Evolutionary conservation across 1,284 basidiomycete species (phyloP).

Genomic region (Austropuccinia psidii): DNA sequence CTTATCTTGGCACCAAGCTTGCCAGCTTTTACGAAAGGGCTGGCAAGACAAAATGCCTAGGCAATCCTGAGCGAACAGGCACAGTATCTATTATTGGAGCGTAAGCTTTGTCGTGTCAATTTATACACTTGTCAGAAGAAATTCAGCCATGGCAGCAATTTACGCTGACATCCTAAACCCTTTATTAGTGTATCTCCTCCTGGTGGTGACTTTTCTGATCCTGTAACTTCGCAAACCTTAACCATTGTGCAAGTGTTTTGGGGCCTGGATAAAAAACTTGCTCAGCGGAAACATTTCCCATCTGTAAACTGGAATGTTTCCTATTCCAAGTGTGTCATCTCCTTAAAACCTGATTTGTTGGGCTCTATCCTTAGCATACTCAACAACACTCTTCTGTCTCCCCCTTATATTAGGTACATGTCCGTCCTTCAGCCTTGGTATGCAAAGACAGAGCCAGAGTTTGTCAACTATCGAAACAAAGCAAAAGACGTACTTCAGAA

Average conservation of each 20-base stretch:
- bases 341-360: neutral
- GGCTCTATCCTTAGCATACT: neutral
- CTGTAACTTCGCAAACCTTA: constrained; percentile 92
- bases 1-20: constrained; percentile 90
- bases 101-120: constrained; percentile 55
- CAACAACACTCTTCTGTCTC: neutral
- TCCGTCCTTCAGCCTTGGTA: constrained; percentile 92
- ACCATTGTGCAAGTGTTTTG: constrained; percentile 99
- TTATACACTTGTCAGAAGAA: neutral
- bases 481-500: constrained; percentile 97
- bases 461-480: constrained; percentile 79
- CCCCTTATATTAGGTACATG: constrained; percentile 50
- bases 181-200: constrained; percentile 78
- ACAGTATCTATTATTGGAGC: constrained; percentile 98
- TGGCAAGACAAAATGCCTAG: constrained; percentile 89
- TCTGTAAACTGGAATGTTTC: constrained; percentile 99
- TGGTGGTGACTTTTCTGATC: constrained; percentile 98
- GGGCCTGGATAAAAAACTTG: constrained; percentile 56
- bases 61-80: constrained; percentile 77
- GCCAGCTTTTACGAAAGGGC: constrained; percentile 98
- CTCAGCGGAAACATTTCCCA: constrained; percentile 68
- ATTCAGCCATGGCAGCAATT: neutral
- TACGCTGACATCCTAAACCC: neutral
- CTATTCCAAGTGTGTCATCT: constrained; percentile 88
- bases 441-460: constrained; percentile 80